These are phyloP conservation scores for Botrytis squamosa DNA, from an alignment of 2,329 filamentous ascomycete genomes.

Conservation along the genomic window DNA sequence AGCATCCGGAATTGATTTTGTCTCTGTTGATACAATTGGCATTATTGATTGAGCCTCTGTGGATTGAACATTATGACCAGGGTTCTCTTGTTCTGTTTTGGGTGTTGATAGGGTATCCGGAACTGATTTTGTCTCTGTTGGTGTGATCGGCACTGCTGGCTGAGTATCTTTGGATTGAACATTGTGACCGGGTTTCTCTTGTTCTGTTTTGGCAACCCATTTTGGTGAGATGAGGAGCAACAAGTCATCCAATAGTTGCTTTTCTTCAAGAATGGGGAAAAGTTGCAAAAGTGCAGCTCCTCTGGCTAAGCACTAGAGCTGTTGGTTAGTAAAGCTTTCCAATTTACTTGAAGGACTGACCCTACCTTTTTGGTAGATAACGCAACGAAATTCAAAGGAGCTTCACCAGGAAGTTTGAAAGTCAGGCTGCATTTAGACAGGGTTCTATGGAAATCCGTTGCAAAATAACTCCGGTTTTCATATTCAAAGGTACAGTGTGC, in stretches of 20 bases:
- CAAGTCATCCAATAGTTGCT: neutral
- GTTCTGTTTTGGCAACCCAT: neutral
- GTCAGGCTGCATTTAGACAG: neutral
- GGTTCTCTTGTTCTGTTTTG: neutral
- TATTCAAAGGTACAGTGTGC: neutral
- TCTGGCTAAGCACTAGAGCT: neutral
- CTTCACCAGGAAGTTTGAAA: neutral
- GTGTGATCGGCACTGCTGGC: neutral
- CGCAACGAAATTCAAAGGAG: neutral
- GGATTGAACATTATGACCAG: neutral
- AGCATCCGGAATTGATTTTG: neutral
- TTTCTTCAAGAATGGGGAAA: constrained; percentile 13
- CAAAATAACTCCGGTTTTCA: neutral
- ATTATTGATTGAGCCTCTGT: neutral
- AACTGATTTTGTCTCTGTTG: neutral
- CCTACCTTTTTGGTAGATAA: neutral
- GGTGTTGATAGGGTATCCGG: neutral
- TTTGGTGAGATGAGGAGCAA: neutral
- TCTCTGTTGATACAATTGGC: neutral
- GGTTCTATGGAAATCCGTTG: too few species aligned
- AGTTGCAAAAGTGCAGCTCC: constrained; percentile 5
- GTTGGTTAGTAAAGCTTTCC: neutral
- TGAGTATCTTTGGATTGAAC: neutral
- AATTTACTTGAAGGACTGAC: neutral
- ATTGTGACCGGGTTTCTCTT: too few species aligned